Conservation (phyloP, 495 filamentous ascomycete genomes). For the Podospora anserina region DNA sequence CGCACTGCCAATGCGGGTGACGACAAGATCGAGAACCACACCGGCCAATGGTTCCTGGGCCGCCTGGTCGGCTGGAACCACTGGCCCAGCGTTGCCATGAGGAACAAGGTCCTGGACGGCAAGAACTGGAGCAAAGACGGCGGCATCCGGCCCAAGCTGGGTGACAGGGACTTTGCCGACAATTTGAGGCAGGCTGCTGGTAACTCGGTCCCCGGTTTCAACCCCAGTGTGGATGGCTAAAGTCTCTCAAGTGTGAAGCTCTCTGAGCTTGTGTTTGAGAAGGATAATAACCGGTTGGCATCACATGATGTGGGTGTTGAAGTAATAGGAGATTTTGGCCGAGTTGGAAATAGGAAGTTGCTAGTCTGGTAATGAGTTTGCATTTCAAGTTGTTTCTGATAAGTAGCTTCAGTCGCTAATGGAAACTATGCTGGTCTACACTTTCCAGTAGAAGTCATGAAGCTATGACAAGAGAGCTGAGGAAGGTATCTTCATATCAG, state of each 20-base stretch:
- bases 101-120: conserved; percentile 27
- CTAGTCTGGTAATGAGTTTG: too few species aligned
- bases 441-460: too few species aligned
- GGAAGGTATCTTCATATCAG: too few species aligned
- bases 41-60: conserved; percentile 33
- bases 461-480: too few species aligned
- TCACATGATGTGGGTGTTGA: too few species aligned
- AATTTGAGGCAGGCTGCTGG: not conserved
- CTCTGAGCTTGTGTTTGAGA: too few species aligned
- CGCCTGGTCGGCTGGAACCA: conserved; percentile 30
- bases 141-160: conserved; percentile 9
- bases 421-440: too few species aligned
- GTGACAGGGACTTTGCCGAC: not conserved
- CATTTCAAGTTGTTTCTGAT: too few species aligned
- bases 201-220: not conserved
- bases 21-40: conserved; percentile 34
- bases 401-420: too few species aligned
- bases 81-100: conserved; percentile 28
- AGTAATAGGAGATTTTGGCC: too few species aligned
- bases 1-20: conserved; percentile 33
- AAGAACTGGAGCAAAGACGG: conserved; percentile 28
- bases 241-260: too few species aligned
- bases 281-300: too few species aligned
- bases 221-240: not conserved
- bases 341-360: not conserved